Conservation (phyloP, 345 rosid genomes). For the Kernera saxatilis region DNA sequence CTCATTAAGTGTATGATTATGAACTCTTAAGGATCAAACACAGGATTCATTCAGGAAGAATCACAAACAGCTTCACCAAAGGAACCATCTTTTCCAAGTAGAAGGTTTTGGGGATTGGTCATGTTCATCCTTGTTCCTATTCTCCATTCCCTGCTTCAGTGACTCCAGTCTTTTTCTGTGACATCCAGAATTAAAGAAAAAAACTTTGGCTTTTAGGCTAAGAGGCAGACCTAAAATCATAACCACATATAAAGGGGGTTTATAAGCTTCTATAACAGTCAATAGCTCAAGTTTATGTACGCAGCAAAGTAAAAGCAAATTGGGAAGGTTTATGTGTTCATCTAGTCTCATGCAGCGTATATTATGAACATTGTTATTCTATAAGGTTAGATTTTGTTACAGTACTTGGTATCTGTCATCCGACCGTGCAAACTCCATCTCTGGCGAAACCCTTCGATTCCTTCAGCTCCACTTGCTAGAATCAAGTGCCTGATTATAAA, state of each 20-base stretch:
- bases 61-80: conserved; percentile 44
- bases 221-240: background rate
- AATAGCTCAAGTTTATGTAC: background rate
- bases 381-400: background rate
- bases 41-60: no score
- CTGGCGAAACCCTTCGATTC: conserved; percentile 81
- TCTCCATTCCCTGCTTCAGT: conserved; percentile 62
- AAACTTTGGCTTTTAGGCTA: background rate
- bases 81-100: conserved; percentile 49
- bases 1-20: no score
- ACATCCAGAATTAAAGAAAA: background rate
- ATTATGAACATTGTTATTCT: background rate
- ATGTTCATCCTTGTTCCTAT: conserved; percentile 43
- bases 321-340: background rate
- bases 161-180: conserved; percentile 65
- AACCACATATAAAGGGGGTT: background rate
- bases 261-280: background rate
- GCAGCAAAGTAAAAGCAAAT: background rate
- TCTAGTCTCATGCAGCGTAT: background rate
- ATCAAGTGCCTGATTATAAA: conserved; percentile 54
- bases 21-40: no score
- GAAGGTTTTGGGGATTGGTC: conserved; percentile 29
- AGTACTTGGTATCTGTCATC: conserved; percentile 76
- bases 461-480: conserved; percentile 91
- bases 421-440: conserved; percentile 98